Conservation (phyloP, 2,329 filamentous ascomycete genomes). For the Dothistroma pini region DNA sequence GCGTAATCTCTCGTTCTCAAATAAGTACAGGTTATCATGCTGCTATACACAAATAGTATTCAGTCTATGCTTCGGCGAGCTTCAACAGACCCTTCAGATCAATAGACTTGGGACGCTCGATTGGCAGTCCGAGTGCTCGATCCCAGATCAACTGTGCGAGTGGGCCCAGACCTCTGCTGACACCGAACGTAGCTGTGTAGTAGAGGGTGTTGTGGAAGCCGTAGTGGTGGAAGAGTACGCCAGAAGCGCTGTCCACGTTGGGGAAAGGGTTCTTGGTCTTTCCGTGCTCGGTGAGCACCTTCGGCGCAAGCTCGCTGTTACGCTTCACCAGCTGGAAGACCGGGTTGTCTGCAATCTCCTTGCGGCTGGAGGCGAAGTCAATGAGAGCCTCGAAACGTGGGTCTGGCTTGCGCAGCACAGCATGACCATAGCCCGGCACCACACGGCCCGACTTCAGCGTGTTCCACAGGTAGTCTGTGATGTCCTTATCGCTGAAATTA, state of each 20-base stretch:
- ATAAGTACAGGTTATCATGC: background rate
- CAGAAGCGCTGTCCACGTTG: slow-evolving; percentile 91
- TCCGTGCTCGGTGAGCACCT: slow-evolving; percentile 88
- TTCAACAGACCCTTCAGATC: slow-evolving; percentile 83
- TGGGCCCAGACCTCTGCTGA: slow-evolving; percentile 74
- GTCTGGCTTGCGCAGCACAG: slow-evolving; percentile 93
- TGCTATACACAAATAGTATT: background rate
- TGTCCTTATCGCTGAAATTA: slow-evolving; percentile 73
- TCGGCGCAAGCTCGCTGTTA: slow-evolving; percentile 87
- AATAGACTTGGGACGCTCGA: slow-evolving; percentile 97
- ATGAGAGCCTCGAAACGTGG: slow-evolving; percentile 95
- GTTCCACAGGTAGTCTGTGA: slow-evolving; percentile 86
- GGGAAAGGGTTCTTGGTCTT: slow-evolving; percentile 71
- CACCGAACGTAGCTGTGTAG: slow-evolving; percentile 72
- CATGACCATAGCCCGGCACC: slow-evolving; percentile 92
- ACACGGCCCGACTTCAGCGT: slow-evolving; percentile 92
- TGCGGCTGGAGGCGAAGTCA: slow-evolving; percentile 83
- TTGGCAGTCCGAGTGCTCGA: slow-evolving; percentile 84
- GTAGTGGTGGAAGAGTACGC: slow-evolving; percentile 96
- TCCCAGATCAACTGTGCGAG: slow-evolving; percentile 97
- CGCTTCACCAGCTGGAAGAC: slow-evolving; percentile 92
- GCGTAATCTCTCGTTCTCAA: background rate
- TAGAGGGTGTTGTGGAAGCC: slow-evolving; percentile 97
- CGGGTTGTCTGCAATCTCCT: slow-evolving; percentile 80
- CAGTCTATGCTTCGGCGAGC: slow-evolving; percentile 36